Evolutionary conservation across 805 yeast species (phyloP).

Genomic region (Jamesozyma spencerorum): DNA sequence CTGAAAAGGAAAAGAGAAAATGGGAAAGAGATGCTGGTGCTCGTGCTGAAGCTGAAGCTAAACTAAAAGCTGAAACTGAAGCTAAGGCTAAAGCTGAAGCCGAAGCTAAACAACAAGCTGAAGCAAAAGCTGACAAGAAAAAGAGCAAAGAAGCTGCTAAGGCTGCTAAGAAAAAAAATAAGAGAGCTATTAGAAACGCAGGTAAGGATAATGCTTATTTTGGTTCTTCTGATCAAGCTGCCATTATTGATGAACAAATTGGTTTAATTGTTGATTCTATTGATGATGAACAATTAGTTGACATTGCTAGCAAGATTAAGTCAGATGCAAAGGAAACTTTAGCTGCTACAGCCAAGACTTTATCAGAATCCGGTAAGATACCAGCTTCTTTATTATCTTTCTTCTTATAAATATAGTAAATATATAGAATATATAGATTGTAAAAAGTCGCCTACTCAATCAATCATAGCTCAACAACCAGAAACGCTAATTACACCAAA

Average conservation of each 20-base stretch:
- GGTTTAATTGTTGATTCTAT: conserved; percentile 70
- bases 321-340: conserved; percentile 55
- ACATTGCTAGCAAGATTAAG: conserved; percentile 59
- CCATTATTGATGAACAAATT: conserved; percentile 67
- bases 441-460: too few species aligned
- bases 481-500: too few species aligned
- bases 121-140: conserved; percentile 68
- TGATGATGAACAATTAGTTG: conserved; percentile 68
- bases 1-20: conserved; percentile 86
- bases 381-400: conserved; percentile 46
- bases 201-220: conserved; percentile 80
- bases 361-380: conserved; percentile 45
- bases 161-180: conserved; percentile 88
- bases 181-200: conserved; percentile 73
- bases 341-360: conserved; percentile 44
- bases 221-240: conserved; percentile 63
- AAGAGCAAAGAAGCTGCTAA: conserved; percentile 93
- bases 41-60: conserved; percentile 92
- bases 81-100: conserved; percentile 74
- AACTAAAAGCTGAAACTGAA: conserved; percentile 78
- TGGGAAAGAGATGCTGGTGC: conserved; percentile 99
- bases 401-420: conserved; percentile 30
- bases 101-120: conserved; percentile 52
- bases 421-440: too few species aligned
- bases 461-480: too few species aligned